phyloP scores from a whole-genome alignment of 2,329 filamentous ascomycete species.

The Pseudopithomyces maydicus region DNA sequence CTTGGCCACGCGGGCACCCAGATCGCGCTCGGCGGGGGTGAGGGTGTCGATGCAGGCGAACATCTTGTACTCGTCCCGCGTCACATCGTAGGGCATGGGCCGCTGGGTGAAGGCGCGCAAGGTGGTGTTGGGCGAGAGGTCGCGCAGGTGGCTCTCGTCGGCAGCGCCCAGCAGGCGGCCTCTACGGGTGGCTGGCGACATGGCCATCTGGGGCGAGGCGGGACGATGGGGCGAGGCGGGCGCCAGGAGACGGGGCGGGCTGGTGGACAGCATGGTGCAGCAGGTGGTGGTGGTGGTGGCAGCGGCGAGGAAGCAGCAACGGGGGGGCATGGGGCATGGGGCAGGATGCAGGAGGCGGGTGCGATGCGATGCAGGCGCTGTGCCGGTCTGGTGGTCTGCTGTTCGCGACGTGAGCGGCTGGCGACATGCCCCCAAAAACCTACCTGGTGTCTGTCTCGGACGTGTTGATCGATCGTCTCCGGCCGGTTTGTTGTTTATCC shows the following conservation, averaged over 20 bases:
- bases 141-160: conserved; percentile 41
- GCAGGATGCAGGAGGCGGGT: conserved; percentile 19
- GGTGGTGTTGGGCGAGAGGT: conserved; percentile 48
- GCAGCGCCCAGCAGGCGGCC: conserved; percentile 29
- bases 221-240: conserved; percentile 38
- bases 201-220: conserved; percentile 31
- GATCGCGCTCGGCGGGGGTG: conserved; percentile 69
- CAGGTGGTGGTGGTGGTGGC: no score
- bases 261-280: conserved; percentile 37
- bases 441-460: conserved; percentile 14
- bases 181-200: conserved; percentile 38
- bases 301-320: conserved; percentile 20
- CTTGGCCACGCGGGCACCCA: conserved; percentile 71
- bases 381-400: conserved; percentile 14
- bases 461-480: conserved; percentile 2
- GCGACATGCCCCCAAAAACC: conserved; percentile 2
- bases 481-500: conserved; percentile 21
- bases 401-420: conserved; percentile 21
- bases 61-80: conserved; percentile 47
- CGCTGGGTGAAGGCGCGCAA: conserved; percentile 50
- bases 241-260: conserved; percentile 37
- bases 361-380: conserved; percentile 13
- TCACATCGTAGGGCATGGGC: conserved; percentile 50
- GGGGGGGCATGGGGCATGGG: no score
- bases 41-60: conserved; percentile 65